These are phyloP conservation scores for Suhomyces sp. DNA, from an alignment of 805 yeast species.

Conservation along the genomic window DNA sequence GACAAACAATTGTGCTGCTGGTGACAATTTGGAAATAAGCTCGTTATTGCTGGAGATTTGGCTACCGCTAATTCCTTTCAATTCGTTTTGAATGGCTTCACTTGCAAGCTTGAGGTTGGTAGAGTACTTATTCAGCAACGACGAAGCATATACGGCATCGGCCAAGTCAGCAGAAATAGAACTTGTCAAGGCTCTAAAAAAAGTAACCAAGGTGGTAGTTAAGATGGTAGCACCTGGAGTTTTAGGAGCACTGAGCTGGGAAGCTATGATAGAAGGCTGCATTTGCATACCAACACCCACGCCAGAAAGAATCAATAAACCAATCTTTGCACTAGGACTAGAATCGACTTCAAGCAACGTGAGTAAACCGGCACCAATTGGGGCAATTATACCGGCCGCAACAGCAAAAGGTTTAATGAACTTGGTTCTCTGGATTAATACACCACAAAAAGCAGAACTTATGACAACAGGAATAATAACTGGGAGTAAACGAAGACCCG, in stretches of 20 bases:
- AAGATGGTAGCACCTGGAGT: slow-evolving; percentile 48
- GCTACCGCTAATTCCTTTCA: slow-evolving; percentile 13
- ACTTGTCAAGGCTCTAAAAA: slow-evolving; percentile 45
- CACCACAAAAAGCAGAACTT: slow-evolving; percentile 37
- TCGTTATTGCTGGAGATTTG: slow-evolving; percentile 14
- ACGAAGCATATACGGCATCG: slow-evolving; percentile 38
- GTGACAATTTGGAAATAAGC: slow-evolving; percentile 15
- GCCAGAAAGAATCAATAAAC: slow-evolving; percentile 47
- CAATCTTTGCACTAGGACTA: slow-evolving; percentile 34
- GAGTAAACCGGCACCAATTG: slow-evolving; percentile 46
- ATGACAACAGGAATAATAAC: slow-evolving; percentile 37
- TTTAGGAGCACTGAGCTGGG: slow-evolving; percentile 52
- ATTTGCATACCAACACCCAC: slow-evolving; percentile 45
- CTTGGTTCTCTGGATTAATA: slow-evolving; percentile 35
- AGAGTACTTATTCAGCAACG: slow-evolving; percentile 15
- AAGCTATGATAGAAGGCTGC: slow-evolving; percentile 44
- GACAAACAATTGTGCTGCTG: slow-evolving; percentile 22
- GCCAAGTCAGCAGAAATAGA: slow-evolving; percentile 43
- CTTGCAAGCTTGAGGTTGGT: slow-evolving; percentile 6
- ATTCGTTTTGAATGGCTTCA: slow-evolving; percentile 17
- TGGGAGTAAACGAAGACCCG: slow-evolving; percentile 48
- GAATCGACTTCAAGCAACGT: slow-evolving; percentile 41
- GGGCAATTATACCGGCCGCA: slow-evolving; percentile 31
- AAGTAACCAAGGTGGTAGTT: slow-evolving; percentile 45
- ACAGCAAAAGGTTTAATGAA: slow-evolving; percentile 42